Base-by-base conservation (phyloP, 1,284 basidiomycete species). In the Termitomyces sp. region DNA sequence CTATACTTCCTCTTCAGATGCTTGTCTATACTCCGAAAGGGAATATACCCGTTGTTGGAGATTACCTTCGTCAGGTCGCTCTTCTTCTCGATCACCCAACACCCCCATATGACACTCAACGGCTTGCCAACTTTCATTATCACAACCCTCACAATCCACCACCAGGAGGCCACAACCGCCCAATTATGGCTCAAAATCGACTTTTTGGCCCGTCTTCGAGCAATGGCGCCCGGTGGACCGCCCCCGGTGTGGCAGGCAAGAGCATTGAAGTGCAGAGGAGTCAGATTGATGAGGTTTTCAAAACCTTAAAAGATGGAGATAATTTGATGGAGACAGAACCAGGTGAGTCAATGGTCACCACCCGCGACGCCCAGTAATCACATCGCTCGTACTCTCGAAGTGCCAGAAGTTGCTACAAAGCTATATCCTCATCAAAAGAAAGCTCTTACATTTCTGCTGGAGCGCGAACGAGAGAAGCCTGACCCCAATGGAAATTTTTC, bases 391-490 rank as follows among this genome's bases (percentile, higher is more conserved):
- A 52, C 60, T 42, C 54, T 43, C 58, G 53, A 64, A 93, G 91
- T 78, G 42, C 71, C 80, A n/a, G 84, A 93, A 63, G 84, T 99
- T 56, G 86, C 85, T 33, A 97, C 97, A n/a, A 78, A 72, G 41
- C 76, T 99, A 7, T 98, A 98, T 69, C 91, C 94, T 14, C 97
- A 99, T 74, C 97, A 99, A 73, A 96, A 96, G 73, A 96, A 97
- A 69, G 97, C 95, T 19, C 77, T 99, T 19, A 93, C 95, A 0
- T 99, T 99, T 71, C 74, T 99, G 45, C 77, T 98, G n/a, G 92
- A 96, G 63, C 83, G 95, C 37, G 97, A 99, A 70, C 80, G 82
- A 46, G 89, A 92, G 67, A 77, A 77, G 53, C 66, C 69, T 24
- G 73, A 76, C 18, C 61, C 69, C 16, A 76, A 80, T 55, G 82